These are phyloP conservation scores for Hypoxylon sp. DNA, from an alignment of 2,329 filamentous ascomycete genomes.

Conservation along the genomic window DNA sequence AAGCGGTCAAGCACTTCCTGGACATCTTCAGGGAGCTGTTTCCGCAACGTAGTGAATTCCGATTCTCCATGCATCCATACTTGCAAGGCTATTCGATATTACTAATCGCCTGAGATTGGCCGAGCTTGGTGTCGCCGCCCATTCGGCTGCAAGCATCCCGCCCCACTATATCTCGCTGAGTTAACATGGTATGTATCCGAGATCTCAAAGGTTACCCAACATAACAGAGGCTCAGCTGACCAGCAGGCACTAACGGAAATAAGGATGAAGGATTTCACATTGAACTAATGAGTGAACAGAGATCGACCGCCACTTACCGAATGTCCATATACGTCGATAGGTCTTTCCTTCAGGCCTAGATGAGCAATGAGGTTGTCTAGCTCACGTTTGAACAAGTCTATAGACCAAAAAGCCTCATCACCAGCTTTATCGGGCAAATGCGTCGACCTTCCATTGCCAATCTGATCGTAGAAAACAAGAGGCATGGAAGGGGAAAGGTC, in stretches of 20 bases:
- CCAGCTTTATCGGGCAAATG: conserved; percentile 62
- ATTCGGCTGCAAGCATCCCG: conserved; percentile 64
- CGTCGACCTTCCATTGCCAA: conserved; percentile 66
- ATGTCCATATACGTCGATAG: conserved; percentile 64
- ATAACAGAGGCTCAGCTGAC: background rate
- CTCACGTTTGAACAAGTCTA: conserved; percentile 64
- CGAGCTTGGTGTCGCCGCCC: conserved; percentile 54
- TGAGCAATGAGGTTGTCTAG: conserved; percentile 63
- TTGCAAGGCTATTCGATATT: conserved; percentile 53
- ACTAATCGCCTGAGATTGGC: conserved; percentile 50
- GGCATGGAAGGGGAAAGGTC: conserved; percentile 59
- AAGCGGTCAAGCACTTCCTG: conserved; percentile 47
- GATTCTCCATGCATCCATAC: conserved; percentile 50
- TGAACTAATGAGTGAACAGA: background rate
- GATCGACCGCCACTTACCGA: conserved; percentile 43
- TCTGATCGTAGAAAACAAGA: conserved; percentile 68
- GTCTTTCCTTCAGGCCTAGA: conserved; percentile 56
- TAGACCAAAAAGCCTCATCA: conserved; percentile 64
- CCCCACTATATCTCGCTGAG: conserved; percentile 59
- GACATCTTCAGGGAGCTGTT: conserved; percentile 44
- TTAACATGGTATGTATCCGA: background rate
- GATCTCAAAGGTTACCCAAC: background rate
- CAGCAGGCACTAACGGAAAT: background rate
- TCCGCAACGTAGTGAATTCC: conserved; percentile 40
- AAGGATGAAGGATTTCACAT: background rate